Percentiles rank a stretch among this genome's conserved stretches.
phyloP scores from a whole-genome alignment of 2,329 filamentous ascomycete species.

The Fusarium sulawesiense region DNA sequence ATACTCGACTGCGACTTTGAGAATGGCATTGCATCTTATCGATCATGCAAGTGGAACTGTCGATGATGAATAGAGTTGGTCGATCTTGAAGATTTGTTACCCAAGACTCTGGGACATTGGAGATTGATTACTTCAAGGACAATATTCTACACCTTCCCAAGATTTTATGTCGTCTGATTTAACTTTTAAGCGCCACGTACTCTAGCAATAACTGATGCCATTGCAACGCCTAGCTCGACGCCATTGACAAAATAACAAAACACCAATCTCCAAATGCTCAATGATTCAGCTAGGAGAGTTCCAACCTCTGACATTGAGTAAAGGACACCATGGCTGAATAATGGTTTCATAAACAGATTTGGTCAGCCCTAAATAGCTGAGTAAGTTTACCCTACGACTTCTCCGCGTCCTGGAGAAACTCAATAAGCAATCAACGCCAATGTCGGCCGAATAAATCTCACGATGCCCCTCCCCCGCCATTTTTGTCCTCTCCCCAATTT shows the following conservation, averaged over 20 bases:
- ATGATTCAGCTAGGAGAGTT: neutral
- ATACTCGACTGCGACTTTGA: neutral
- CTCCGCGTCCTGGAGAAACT: neutral
- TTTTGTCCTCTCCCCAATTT: conserved; percentile 36
- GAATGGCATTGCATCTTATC: conserved; percentile 17
- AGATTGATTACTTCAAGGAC: neutral
- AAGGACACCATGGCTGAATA: neutral
- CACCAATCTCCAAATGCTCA: neutral
- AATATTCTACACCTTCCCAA: neutral
- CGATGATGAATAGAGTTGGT: conserved; percentile 14
- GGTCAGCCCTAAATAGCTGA: neutral
- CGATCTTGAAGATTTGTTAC: neutral
- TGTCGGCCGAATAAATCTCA: conserved; percentile 10
- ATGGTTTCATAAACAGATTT: neutral
- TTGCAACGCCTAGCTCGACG: neutral
- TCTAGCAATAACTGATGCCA: neutral
- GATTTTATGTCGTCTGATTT: neutral
- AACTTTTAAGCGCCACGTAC: neutral
- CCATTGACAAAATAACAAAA: neutral
- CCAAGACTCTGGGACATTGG: neutral
- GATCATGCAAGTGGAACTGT: conserved; percentile 12
- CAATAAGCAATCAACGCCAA: neutral
- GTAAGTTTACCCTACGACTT: neutral
- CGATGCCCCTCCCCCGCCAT: conserved; percentile 44
- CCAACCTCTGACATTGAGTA: neutral